Percentiles rank a stretch among this genome's conserved stretches.
Conservation (phyloP, 768 basidiomycete species). For the Gymnopilus dilepis region DNA sequence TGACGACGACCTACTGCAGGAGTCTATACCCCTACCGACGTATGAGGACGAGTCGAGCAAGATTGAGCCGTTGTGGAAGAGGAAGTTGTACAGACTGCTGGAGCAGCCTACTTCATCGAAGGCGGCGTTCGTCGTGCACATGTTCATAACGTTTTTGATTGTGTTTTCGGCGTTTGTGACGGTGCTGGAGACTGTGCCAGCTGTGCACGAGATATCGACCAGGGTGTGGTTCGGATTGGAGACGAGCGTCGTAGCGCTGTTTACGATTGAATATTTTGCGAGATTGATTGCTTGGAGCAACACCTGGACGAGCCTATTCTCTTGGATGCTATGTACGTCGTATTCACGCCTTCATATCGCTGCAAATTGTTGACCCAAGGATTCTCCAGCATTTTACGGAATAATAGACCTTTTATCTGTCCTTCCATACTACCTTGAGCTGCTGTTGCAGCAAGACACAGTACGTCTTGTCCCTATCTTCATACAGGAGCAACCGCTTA, state of each 20-base stretch:
- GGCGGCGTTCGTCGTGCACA: conserved; percentile 78
- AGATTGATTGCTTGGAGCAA: conserved; percentile 78
- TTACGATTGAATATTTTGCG: conserved; percentile 84
- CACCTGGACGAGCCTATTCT: conserved; percentile 61
- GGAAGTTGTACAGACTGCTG: conserved; percentile 69
- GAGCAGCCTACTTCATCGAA: conserved; percentile 81
- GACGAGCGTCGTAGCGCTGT: conserved; percentile 81
- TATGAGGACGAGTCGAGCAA: conserved; percentile 41
- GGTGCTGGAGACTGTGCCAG: conserved; percentile 79
- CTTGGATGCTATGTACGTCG: conserved; percentile 71
- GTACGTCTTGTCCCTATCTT: conserved; percentile 39
- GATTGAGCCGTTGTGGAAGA: conserved; percentile 63
- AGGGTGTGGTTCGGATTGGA: conserved; percentile 88
- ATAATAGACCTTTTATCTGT: conserved; percentile 87
- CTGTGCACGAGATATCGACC: conserved; percentile 70
- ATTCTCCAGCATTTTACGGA: conserved; percentile 83
- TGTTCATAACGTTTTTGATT: conserved; percentile 73
- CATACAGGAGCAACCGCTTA: neutral
- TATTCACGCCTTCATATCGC: neutral
- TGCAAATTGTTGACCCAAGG: no score
- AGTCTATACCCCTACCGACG: conserved; percentile 27
- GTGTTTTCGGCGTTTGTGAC: conserved; percentile 77
- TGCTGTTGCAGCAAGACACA: conserved; percentile 84
- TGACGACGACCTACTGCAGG: conserved; percentile 48
- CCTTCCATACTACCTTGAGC: conserved; percentile 87